Conservation (phyloP, 2,329 filamentous ascomycete genomes). For the Saccharata proteae region DNA sequence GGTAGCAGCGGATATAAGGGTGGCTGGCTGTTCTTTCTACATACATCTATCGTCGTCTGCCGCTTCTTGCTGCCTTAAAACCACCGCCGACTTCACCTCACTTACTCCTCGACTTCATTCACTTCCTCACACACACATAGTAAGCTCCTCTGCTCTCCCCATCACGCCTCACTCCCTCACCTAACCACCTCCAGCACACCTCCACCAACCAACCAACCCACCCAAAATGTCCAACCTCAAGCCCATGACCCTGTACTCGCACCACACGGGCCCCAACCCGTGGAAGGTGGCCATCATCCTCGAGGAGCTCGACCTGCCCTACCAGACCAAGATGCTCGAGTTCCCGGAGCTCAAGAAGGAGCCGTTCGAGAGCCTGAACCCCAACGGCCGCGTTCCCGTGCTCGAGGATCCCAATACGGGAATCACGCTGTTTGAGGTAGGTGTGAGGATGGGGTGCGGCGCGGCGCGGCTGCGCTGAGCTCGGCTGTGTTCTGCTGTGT, state of each 20-base stretch:
- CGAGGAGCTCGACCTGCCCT: conserved; percentile 32
- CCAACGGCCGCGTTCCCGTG: conserved; percentile 30
- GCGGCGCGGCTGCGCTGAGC: too few species aligned
- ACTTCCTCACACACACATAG: too few species aligned
- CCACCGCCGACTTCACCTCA: too few species aligned
- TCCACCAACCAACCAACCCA: conserved; percentile 1
- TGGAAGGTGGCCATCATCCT: conserved; percentile 35
- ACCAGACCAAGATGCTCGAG: conserved; percentile 25
- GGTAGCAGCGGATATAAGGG: too few species aligned
- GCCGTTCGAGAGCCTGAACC: conserved; percentile 25
- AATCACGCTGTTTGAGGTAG: conserved; percentile 25
- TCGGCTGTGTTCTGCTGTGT: background rate
- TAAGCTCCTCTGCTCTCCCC: too few species aligned
- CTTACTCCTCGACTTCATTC: too few species aligned
- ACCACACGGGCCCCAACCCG: conserved; percentile 20
- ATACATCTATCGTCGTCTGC: too few species aligned
- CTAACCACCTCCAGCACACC: too few species aligned
- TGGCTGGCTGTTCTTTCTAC: too few species aligned
- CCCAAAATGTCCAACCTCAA: conserved; percentile 6
- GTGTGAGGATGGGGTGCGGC: too few species aligned
- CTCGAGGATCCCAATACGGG: conserved; percentile 34
- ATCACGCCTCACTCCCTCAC: too few species aligned
- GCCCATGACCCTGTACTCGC: conserved; percentile 8
- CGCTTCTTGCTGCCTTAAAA: too few species aligned
- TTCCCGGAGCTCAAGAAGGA: conserved; percentile 27